Evolutionary conservation across 345 rosid genomes (phyloP).

Genomic region (Populus tremula): DNA sequence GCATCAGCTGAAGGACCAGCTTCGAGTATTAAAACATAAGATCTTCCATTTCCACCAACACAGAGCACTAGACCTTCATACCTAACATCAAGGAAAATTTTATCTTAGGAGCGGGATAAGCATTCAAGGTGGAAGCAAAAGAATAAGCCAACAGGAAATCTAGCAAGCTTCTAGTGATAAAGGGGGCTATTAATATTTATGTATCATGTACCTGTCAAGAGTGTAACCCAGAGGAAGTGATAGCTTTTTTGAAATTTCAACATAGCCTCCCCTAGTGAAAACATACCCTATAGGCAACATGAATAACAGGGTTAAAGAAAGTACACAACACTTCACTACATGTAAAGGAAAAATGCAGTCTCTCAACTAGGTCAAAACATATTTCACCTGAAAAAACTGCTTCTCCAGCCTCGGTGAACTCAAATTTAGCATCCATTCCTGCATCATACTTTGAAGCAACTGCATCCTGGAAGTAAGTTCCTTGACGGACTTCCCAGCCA

Average conservation of each 20-base stretch:
- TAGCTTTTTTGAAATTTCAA: constrained; percentile 75
- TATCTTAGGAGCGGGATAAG: not conserved
- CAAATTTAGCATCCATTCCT: constrained; percentile 91
- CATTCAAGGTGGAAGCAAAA: constrained; percentile 2
- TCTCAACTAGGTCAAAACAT: too few relatives aligned
- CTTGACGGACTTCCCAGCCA: constrained; percentile 85
- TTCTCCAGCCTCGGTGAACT: constrained; percentile 71
- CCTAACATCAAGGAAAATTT: constrained; percentile 37
- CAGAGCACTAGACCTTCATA: constrained; percentile 89
- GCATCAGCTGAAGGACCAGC: constrained; percentile 89
- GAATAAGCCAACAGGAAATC: too few relatives aligned
- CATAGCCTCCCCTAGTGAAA: constrained; percentile 86
- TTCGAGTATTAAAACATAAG: constrained; percentile 85
- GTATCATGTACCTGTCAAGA: constrained; percentile 68
- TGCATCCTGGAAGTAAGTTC: constrained; percentile 86
- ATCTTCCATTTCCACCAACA: constrained; percentile 94
- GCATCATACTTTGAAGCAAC: constrained; percentile 79
- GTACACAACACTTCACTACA: not conserved
- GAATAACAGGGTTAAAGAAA: constrained; percentile 9
- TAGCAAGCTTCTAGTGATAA: not conserved
- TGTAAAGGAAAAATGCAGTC: not conserved
- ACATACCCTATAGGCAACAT: constrained; percentile 63
- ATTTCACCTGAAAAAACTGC: constrained; percentile 82
- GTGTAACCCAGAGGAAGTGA: constrained; percentile 77
- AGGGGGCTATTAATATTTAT: not conserved